phyloP scores from a whole-genome alignment of 768 basidiomycete species.

The Serendipita sp. region DNA sequence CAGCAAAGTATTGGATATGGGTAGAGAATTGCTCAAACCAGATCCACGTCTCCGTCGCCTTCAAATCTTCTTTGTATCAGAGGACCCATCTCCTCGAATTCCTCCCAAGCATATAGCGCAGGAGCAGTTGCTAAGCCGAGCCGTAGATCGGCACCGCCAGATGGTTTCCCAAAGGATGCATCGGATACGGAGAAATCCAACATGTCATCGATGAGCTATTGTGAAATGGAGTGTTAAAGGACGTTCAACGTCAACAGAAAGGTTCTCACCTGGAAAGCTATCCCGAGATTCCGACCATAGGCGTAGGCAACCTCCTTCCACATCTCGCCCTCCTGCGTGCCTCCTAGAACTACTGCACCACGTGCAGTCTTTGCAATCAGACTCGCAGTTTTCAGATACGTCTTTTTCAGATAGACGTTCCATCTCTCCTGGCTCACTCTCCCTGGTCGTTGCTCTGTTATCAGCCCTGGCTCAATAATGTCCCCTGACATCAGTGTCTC shows the following conservation, averaged over 20 bases:
- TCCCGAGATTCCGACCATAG: conserved; percentile 78
- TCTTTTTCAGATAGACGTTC: conserved; percentile 75
- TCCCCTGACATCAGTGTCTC: background rate
- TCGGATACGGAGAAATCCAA: conserved; percentile 79
- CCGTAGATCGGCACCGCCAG: conserved; percentile 63
- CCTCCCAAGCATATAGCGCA: conserved; percentile 71
- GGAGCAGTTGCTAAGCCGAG: conserved; percentile 79
- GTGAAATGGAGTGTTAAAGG: background rate
- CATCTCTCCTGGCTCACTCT: conserved; percentile 36
- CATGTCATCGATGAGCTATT: conserved; percentile 84
- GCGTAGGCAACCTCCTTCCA: conserved; percentile 85
- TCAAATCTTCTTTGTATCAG: conserved; percentile 69
- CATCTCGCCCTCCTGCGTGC: conserved; percentile 54
- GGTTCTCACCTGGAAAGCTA: conserved; percentile 74
- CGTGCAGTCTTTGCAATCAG: conserved; percentile 79
- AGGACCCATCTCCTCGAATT: conserved; percentile 50
- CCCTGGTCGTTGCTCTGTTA: conserved; percentile 13
- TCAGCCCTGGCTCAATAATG: conserved; percentile 1
- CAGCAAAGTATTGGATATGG: background rate
- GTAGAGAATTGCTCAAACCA: conserved; percentile 28
- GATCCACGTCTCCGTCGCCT: conserved; percentile 61
- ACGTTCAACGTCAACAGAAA: background rate
- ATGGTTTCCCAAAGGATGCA: conserved; percentile 70
- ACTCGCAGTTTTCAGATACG: conserved; percentile 83
- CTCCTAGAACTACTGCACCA: conserved; percentile 76